Percentiles rank a stretch among this genome's conserved stretches.
These are phyloP conservation scores for Neurospora cerealis DNA, from an alignment of 495 filamentous ascomycete species.

Conservation along the genomic window DNA sequence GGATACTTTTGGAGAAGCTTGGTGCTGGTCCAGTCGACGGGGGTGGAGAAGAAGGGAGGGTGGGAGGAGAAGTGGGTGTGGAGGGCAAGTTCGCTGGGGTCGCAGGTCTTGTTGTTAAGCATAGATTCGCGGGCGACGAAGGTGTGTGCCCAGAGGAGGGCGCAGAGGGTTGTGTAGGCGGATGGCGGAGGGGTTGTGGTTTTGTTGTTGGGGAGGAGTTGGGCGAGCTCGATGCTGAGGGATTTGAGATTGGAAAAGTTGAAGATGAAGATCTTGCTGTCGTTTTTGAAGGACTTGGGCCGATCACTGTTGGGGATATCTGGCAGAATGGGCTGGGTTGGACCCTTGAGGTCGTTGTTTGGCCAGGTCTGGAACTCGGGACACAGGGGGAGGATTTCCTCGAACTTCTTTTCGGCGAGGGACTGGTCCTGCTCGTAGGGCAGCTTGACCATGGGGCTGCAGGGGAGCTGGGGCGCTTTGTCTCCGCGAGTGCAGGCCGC, in stretches of 20 bases:
- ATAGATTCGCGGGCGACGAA: not conserved
- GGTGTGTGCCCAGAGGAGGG: slow-evolving; percentile 1
- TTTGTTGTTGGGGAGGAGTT: not conserved
- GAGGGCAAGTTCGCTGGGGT: not conserved
- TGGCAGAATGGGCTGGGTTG: slow-evolving; percentile 13
- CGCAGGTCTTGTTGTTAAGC: not conserved
- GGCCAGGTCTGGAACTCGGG: slow-evolving; percentile 19
- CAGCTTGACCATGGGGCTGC: not conserved
- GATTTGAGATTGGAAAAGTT: not conserved
- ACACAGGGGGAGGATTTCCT: not conserved
- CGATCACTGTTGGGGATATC: slow-evolving; percentile 9
- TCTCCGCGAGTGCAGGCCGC: slow-evolving; percentile 11
- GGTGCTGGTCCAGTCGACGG: not conserved
- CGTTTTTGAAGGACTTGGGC: slow-evolving; percentile 9
- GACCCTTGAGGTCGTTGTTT: slow-evolving; percentile 16
- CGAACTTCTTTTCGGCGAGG: slow-evolving; percentile 18
- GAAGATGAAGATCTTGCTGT: slow-evolving; percentile 28
- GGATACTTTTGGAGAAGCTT: not conserved
- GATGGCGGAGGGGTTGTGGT: not conserved
- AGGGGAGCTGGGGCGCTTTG: slow-evolving; percentile 1
- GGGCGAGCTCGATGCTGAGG: not conserved
- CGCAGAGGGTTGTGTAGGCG: not conserved
- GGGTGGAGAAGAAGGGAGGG: not conserved
- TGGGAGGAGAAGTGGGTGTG: not conserved
- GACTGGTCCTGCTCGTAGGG: not conserved